Percentiles rank a stretch among this genome's conserved stretches.
These are phyloP conservation scores for Sphenostylis stenocarpa DNA, from an alignment of 306 rosid species.

Conservation along the genomic window DNA sequence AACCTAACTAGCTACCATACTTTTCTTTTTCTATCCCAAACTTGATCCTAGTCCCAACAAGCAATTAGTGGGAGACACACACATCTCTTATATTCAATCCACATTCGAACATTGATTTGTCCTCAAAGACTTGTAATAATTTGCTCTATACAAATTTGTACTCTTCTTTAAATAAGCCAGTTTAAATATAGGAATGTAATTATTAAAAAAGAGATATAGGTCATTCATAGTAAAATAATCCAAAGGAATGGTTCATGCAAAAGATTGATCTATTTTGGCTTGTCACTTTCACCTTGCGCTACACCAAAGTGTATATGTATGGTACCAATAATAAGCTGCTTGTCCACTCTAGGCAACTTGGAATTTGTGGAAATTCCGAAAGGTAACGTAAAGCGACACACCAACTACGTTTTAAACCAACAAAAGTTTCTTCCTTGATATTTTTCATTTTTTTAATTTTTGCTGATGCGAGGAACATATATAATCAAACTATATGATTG, in stretches of 20 bases:
- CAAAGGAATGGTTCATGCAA: conserved; percentile 31
- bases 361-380: conserved; percentile 47
- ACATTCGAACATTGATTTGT: background rate
- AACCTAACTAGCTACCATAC: background rate
- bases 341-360: conserved; percentile 65
- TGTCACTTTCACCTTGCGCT: conserved; percentile 59
- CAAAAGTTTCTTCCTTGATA: background rate
- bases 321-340: conserved; percentile 54
- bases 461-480: conserved; percentile 12
- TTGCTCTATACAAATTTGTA: background rate
- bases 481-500: conserved; percentile 25
- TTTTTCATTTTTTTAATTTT: background rate
- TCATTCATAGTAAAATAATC: conserved; percentile 28
- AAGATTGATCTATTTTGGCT: conserved; percentile 69
- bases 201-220: conserved; percentile 8
- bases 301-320: conserved; percentile 43
- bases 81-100: background rate
- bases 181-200: background rate
- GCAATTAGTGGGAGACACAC: background rate
- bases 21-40: background rate
- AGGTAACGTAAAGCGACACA: conserved; percentile 13
- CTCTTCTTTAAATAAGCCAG: background rate
- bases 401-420: conserved; percentile 23
- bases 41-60: background rate
- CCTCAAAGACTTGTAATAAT: conserved; percentile 20